Evolutionary conservation across 2,329 filamentous ascomycete genomes (phyloP).

Genomic region (Fusarium nodosum): DNA sequence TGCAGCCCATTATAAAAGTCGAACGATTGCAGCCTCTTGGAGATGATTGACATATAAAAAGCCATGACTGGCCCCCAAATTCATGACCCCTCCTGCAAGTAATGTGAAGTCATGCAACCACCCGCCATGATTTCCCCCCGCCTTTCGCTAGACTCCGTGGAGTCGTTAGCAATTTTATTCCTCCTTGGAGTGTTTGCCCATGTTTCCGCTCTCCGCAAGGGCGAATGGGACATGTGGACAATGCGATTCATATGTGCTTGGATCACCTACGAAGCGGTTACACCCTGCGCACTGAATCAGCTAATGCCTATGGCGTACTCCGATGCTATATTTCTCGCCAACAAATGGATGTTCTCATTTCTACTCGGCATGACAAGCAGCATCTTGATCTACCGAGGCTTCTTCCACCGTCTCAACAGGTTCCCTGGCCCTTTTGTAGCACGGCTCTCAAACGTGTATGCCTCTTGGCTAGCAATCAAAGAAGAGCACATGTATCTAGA

Average conservation of each 20-base stretch:
- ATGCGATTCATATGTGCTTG: neutral
- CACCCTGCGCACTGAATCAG: neutral
- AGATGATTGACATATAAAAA: neutral
- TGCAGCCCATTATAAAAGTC: neutral
- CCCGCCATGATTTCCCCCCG: neutral
- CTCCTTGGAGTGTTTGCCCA: neutral
- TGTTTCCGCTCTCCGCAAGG: slow-evolving; percentile 4
- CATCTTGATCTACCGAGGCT: slow-evolving; percentile 16
- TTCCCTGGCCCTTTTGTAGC: slow-evolving; percentile 38
- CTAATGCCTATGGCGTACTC: neutral
- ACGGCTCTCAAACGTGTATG: slow-evolving; percentile 17
- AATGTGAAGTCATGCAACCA: neutral
- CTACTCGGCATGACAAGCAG: slow-evolving; percentile 7
- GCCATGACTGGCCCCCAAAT: neutral
- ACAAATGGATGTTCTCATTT: neutral
- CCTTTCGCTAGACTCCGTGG: neutral
- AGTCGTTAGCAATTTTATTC: neutral
- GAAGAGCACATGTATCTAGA: slow-evolving; percentile 26
- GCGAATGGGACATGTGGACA: slow-evolving; percentile 31
- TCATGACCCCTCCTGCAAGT: accelerated
- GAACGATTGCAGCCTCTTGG: neutral
- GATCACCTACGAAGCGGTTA: neutral
- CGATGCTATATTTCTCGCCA: neutral
- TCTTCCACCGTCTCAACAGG: slow-evolving; percentile 27
- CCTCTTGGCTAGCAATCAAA: neutral